Base-by-base conservation (phyloP, 169 alveolate genomes). In the Plasmodium gallinaceum region DNA sequence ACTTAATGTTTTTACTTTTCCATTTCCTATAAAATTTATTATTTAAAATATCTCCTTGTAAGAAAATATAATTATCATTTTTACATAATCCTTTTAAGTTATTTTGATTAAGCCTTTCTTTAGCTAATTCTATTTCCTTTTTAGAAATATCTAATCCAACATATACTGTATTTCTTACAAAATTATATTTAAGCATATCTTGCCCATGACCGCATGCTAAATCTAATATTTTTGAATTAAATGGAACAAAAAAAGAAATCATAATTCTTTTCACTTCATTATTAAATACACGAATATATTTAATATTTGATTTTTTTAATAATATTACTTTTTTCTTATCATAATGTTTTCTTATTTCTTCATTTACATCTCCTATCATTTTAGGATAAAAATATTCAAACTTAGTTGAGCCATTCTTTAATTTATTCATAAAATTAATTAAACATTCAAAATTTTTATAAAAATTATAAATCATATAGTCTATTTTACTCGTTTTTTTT, bases 181-280 rank as follows among this genome's bases (percentile, higher is more conserved):
- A 89, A 54, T 93, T 93, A 87, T 95, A 96, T 93, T 96, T 96
- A 32, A 93, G 95, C 92, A 96, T 78, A 72, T 96, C 98, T 74
- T 96, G 98, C 7, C 97, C 97, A 88, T 94, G 97, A 2, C 98
- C 98, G 76, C 98, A 96, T 18, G 98, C 97, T 20, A 96, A 92
- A 52, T 96, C 98, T 74, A 96, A 87, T 12, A 96, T 95, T 37
- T 94, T 87, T 37, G 95, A 54, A 52, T 93, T 90, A 52, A 62
- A 89, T 8, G 93, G 68, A 20, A 95, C 90, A 75, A 92, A 83
- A 43, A 88, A 88, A 37, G 90, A 92, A 5, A 95, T 94, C 78
- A 95, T 58, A 32, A 94, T 87, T 70, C 97, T 94, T 61, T 95
- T 95, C 37, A 95, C 95, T 87, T 93, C 95, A 88, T 95, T 95